These are phyloP conservation scores for Colletotrichum cereale DNA, from an alignment of 2,329 filamentous ascomycete species.

Conservation along the genomic window DNA sequence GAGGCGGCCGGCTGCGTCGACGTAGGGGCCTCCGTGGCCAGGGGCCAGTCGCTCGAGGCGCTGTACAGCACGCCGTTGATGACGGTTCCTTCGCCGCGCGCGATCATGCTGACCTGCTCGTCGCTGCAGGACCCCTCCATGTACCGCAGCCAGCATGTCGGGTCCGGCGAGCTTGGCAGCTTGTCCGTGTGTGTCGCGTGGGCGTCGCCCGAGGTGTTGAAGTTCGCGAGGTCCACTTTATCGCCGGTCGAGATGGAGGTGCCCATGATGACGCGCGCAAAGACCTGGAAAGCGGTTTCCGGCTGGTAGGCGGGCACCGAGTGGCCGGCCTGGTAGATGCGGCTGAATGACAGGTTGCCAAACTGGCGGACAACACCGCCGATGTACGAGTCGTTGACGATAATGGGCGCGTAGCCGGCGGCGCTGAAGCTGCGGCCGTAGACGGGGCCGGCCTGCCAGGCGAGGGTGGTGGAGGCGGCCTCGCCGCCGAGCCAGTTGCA, in stretches of 20 bases:
- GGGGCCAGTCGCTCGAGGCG: conserved; percentile 56
- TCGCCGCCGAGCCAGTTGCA: conserved; percentile 83
- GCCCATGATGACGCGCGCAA: conserved; percentile 70
- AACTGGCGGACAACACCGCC: conserved; percentile 82
- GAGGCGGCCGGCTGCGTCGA: conserved; percentile 42
- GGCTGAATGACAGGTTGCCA: conserved; percentile 78
- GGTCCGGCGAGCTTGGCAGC: conserved; percentile 59
- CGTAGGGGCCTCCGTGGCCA: conserved; percentile 46
- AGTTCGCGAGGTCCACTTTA: conserved; percentile 62
- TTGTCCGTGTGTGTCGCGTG: conserved; percentile 69
- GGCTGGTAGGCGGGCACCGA: conserved; percentile 73
- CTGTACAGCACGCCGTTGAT: conserved; percentile 70
- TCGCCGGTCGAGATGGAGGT: conserved; percentile 69
- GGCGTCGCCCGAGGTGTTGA: conserved; percentile 67
- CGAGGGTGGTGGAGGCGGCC: conserved; percentile 74
- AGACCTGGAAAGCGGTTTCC: conserved; percentile 69
- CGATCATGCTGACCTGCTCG: conserved; percentile 62
- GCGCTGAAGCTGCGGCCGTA: conserved; percentile 69
- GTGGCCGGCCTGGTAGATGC: conserved; percentile 76
- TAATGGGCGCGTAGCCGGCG: conserved; percentile 80
- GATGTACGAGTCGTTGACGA: conserved; percentile 75
- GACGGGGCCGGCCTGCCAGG: conserved; percentile 58
- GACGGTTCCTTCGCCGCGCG: conserved; percentile 64
- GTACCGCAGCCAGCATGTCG: conserved; percentile 72
- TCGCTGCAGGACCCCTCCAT: conserved; percentile 64